Percentiles rank a stretch among this genome's conserved stretches.
These are phyloP conservation scores for Blastomyces percursus DNA, from an alignment of 2,329 filamentous ascomycete genomes.

Conservation along the genomic window DNA sequence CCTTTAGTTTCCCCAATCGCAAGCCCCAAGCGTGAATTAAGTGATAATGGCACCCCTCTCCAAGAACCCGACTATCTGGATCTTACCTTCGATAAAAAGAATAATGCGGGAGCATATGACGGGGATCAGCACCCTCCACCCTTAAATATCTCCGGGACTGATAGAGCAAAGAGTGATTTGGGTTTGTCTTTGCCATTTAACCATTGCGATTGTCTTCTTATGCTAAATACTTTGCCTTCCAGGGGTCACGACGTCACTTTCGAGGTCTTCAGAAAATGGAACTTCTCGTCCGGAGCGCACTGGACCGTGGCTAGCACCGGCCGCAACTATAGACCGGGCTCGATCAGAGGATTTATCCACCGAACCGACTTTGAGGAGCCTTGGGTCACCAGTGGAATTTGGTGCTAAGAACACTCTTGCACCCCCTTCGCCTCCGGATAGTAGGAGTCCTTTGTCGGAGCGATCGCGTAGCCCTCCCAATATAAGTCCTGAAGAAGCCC, in stretches of 20 bases:
- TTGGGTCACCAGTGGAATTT: neutral
- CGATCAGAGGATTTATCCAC: constrained; percentile 46
- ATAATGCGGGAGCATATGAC: constrained; percentile 15
- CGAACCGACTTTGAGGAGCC: constrained; percentile 24
- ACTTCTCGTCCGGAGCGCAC: constrained; percentile 20
- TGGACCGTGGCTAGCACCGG: constrained; percentile 26
- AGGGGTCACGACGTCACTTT: constrained; percentile 28
- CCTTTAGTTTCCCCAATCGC: constrained; percentile 81
- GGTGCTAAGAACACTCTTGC: neutral
- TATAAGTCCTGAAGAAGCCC: constrained; percentile 59
- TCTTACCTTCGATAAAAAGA: constrained; percentile 22
- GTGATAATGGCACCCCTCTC: constrained; percentile 26
- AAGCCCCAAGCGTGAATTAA: constrained; percentile 50
- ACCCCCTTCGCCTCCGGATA: neutral
- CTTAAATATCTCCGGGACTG: constrained; percentile 20
- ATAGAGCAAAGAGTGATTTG: constrained; percentile 38
- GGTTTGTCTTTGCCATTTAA: constrained; percentile 21
- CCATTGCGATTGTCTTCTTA: constrained; percentile 5
- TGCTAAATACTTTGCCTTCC: constrained; percentile 7
- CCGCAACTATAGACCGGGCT: constrained; percentile 37
- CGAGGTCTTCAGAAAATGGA: constrained; percentile 28
- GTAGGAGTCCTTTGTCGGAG: constrained; percentile 6
- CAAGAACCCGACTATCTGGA: constrained; percentile 43
- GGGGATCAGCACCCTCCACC: constrained; percentile 16
- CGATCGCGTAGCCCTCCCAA: constrained; percentile 69